A percentile compares a stretch with the other conserved stretches of the same genome.
These are phyloP conservation scores for Torulaspora globosa DNA, from an alignment of 1,139 yeast genomes.

Conservation along the genomic window DNA sequence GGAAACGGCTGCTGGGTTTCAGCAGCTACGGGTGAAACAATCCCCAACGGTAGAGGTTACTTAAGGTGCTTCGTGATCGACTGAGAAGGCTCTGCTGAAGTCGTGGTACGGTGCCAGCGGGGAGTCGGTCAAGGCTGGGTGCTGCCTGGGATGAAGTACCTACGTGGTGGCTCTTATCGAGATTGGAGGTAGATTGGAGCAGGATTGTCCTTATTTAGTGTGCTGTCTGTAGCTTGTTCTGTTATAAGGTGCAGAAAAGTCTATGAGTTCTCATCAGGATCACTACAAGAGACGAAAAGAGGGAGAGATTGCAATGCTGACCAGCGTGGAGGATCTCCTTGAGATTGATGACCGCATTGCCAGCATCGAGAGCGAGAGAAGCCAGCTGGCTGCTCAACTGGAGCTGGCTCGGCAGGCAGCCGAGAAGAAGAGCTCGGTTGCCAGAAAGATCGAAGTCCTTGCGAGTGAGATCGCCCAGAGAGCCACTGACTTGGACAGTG, in stretches of 20 bases:
- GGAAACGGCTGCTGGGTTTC: background rate
- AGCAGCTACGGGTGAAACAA: background rate
- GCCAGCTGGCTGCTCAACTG: constrained; percentile 29
- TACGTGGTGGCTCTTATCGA: no score
- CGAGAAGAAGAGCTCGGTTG: constrained; percentile 16
- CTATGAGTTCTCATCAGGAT: background rate
- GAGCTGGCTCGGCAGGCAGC: constrained; percentile 19
- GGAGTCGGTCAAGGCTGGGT: no score
- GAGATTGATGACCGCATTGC: constrained; percentile 24
- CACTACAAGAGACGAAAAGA: background rate
- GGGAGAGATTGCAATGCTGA: constrained; percentile 1
- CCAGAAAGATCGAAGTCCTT: constrained; percentile 14
- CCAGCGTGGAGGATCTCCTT: constrained; percentile 25
- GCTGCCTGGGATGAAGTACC: no score
- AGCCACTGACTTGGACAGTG: constrained; percentile 15
- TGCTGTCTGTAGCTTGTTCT: background rate
- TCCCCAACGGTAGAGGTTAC: background rate
- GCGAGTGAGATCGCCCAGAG: constrained; percentile 17
- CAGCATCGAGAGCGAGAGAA: constrained; percentile 25
- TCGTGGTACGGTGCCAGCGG: no score
- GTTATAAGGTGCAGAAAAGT: background rate
- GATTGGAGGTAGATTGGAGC: no score
- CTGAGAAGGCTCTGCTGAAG: background rate
- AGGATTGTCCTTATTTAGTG: background rate
- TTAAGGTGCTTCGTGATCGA: background rate